Base-by-base conservation (phyloP, 2,329 filamentous ascomycete genomes). In the Dothistroma pini region DNA sequence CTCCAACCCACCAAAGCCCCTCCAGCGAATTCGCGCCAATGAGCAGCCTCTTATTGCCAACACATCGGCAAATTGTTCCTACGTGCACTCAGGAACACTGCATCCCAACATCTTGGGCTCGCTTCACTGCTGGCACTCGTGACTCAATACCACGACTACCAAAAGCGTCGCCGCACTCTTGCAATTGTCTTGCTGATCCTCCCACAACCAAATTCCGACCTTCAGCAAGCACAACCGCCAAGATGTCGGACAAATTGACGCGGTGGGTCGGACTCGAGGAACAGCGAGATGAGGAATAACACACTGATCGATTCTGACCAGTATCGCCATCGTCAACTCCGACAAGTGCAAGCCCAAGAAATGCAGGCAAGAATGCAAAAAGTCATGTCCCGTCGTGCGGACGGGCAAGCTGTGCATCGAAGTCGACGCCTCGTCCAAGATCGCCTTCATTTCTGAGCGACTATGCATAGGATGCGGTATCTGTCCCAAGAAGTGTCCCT, bases 391-490 rank as follows among this genome's bases (percentile, higher is more conserved):
- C 32, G 95, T 99, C 66, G 95, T 99, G 70, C 90, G 93, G 73
- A 96, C 93, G 63, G 95, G 95, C 79, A 97, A 97, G 83, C 87
- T 96, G 69, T 96, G 93, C 80, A 97, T 97, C 76, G 93, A 99
- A 83, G 96, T 99, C 72, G 83, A 85, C 57, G 82, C 90, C 65
- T 86, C 90, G 61, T 96, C 93, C 68, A 93, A 93, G 74, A 93
- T 99, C 71, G 95, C 95, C 76, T 99, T 97, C 84, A 96, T 99
- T 74, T 97, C 93, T 68, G 95, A 99, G 79, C 87, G 86, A 66
- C 86, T 97, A 65, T 97, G 93, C 77, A 97, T 97, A 73, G 95
- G 95, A 78, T 99, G 96, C 75, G 96, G 95, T 88, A 99, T 99
- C 81, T 99, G 96, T 79, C 92, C 93, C 50, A 99, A 99, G 83